Conservation (phyloP, 2,329 filamentous ascomycete species). For the Chaetomiaceae sp. region DNA sequence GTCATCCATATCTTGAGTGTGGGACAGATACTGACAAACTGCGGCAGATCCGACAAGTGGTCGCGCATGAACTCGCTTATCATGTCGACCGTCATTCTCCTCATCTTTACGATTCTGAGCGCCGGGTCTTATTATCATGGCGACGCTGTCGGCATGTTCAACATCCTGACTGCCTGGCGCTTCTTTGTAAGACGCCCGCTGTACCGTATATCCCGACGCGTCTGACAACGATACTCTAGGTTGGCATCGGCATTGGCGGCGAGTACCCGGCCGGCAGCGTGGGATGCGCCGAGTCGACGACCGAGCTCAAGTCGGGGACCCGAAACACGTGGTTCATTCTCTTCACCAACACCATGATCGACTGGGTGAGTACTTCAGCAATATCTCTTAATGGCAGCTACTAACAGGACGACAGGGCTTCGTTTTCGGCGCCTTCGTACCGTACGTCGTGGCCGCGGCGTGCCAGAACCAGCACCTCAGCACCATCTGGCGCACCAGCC, state of each 20-base stretch:
- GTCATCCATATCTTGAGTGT: too few species aligned
- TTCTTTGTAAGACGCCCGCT: constrained; percentile 59
- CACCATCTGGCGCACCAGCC: constrained; percentile 75
- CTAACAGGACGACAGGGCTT: constrained; percentile 51
- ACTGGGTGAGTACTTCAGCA: constrained; percentile 28
- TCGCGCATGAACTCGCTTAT: constrained; percentile 79
- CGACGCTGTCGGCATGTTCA: constrained; percentile 65
- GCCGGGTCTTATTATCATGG: constrained; percentile 74
- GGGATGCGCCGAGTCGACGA: constrained; percentile 62
- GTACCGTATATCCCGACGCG: not conserved
- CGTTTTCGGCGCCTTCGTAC: constrained; percentile 73
- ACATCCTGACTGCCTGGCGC: constrained; percentile 71
- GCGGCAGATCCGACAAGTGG: constrained; percentile 61
- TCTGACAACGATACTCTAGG: constrained; percentile 27
- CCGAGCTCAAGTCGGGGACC: too few species aligned
- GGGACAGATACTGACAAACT: too few species aligned
- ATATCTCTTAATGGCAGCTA: too few species aligned
- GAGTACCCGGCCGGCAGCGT: constrained; percentile 83
- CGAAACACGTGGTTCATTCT: too few species aligned
- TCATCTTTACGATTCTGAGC: constrained; percentile 76
- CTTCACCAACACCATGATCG: too few species aligned
- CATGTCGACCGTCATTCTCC: constrained; percentile 74
- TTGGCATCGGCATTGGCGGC: constrained; percentile 73
- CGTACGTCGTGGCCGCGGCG: constrained; percentile 55
- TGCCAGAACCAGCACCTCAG: constrained; percentile 59